These are phyloP conservation scores for Cardamine chenopodiifolia DNA, from an alignment of 345 rosid species.

Conservation along the genomic window DNA sequence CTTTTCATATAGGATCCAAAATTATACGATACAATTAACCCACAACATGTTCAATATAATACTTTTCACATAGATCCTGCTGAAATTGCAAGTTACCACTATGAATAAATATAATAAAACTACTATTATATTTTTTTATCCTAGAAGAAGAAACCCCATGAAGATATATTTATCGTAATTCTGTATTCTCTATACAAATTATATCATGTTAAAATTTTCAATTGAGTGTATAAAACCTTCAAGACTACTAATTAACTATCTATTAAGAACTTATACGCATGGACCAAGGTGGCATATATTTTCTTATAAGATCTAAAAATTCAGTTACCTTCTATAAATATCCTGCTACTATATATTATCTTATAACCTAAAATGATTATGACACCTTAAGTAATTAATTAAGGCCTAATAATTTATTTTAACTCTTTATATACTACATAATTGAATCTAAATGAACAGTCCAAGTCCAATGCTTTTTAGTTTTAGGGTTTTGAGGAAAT, in stretches of 20 bases:
- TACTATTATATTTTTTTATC: slow-evolving; percentile 7
- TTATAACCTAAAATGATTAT: slow-evolving; percentile 33
- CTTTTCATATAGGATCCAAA: slow-evolving; percentile 28
- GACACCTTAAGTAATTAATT: slow-evolving; percentile 34
- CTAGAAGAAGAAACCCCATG: slow-evolving; percentile 34
- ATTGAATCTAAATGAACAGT: slow-evolving; percentile 27
- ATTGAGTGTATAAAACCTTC: slow-evolving; percentile 29
- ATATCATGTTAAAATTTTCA: background rate
- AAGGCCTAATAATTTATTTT: slow-evolving; percentile 2
- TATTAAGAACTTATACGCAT: slow-evolving; percentile 52
- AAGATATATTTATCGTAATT: background rate
- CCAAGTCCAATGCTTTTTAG: slow-evolving; percentile 29
- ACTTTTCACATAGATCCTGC: slow-evolving; percentile 41
- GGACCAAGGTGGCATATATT: slow-evolving; percentile 53
- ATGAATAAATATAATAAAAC: slow-evolving; percentile 7
- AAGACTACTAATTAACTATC: slow-evolving; percentile 45
- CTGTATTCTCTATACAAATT: background rate
- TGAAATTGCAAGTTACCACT: slow-evolving; percentile 40
- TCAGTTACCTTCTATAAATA: slow-evolving; percentile 2
- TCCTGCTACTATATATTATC: slow-evolving; percentile 16
- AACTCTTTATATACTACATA: background rate
- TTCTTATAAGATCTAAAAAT: slow-evolving; percentile 1
- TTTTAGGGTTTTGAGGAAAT: slow-evolving; percentile 35
- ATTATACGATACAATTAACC: slow-evolving; percentile 43
- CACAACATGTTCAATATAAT: slow-evolving; percentile 29